Base-by-base conservation (phyloP, 768 basidiomycete species). In the Coprinopsis sp. region DNA sequence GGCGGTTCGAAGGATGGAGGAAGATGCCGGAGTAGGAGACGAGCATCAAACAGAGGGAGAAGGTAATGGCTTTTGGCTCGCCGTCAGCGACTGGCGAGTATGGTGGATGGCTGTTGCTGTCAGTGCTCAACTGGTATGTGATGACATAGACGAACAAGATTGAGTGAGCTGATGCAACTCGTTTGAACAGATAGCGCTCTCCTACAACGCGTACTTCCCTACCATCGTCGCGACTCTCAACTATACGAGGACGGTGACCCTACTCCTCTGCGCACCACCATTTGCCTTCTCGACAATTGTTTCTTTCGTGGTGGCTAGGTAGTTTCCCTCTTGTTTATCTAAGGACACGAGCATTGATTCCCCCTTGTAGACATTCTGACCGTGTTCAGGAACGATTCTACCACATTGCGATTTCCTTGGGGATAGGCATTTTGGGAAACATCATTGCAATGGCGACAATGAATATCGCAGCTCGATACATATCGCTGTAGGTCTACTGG, bases 171-270 rank as follows among this genome's bases (percentile, higher is more conserved):
- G n/a, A n/a, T n/a, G n/a, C n/a, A n/a, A n/a, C n/a, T n/a, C n/a
- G n/a, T n/a, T n/a, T n/a, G n/a, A n/a, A n/a, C n/a, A n/a, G n/a
- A n/a, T n/a, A 28, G 78, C 84, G 7, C 56, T 89, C 22, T 82
- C 80, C 3, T 91, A 91, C 72, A 84, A 87, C 58, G 82, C 81
- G 6, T 89, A 81, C 63, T 91, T 91, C 66, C 87, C 85, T 5
- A 87, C 89, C 0, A 64, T 92, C 37, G 77, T 76, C 23, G 77
- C 73, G 14, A 92, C 89, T 8, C 69, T 93, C 64, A 84, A 84
- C 16, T 86, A 75, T 67, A 72, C 65, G 51, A 63, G 71, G 19
- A 88, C 81, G 1, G 65, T 82, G n/a, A 83, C 86, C 12, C 68
- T 92, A 28, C 65, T 91, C 31, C 71, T 92, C 46, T 89, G 87